A percentile compares a stretch with the other conserved stretches of the same genome.
These are phyloP conservation scores for Saccharomycopsis synnaedendra DNA, from an alignment of 805 yeast species.

Conservation along the genomic window DNA sequence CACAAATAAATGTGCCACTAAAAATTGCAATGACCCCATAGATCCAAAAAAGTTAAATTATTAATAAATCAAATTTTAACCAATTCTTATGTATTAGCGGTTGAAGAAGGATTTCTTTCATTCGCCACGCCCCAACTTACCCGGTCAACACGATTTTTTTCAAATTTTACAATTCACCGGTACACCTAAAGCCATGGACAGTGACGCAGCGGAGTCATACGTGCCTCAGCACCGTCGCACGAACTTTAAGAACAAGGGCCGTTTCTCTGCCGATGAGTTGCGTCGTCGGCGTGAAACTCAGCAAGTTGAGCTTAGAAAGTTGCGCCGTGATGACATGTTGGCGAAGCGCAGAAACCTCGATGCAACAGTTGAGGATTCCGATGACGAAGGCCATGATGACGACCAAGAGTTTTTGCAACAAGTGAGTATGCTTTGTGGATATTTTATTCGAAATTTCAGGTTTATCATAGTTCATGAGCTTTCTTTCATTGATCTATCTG, in stretches of 20 bases:
- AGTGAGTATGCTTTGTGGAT: not conserved
- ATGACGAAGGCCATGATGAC: conserved; percentile 27
- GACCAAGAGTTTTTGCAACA: conserved; percentile 15
- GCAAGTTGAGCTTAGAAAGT: conserved; percentile 92
- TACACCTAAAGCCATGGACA: conserved; percentile 39
- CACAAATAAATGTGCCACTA: too few relatives aligned
- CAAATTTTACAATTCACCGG: too few relatives aligned
- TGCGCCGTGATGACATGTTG: conserved; percentile 88
- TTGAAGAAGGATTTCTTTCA: too few relatives aligned
- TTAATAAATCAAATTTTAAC: too few relatives aligned
- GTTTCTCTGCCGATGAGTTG: conserved; percentile 90
- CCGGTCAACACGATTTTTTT: too few relatives aligned
- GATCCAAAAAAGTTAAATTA: too few relatives aligned
- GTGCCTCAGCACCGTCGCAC: conserved; percentile 98
- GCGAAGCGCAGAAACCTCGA: conserved; percentile 83
- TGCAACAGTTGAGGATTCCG: conserved; percentile 41
- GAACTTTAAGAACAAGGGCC: conserved; percentile 86
- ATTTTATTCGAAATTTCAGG: too few relatives aligned
- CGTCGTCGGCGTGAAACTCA: conserved; percentile 97
- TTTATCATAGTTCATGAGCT: too few relatives aligned
- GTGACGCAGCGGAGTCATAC: conserved; percentile 68
- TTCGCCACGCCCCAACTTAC: too few relatives aligned
- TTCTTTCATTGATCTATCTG: too few relatives aligned
- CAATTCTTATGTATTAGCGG: too few relatives aligned
- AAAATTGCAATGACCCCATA: too few relatives aligned